These are phyloP conservation scores for Aeschynomene evenia DNA, from an alignment of 306 rosid species.

Conservation along the genomic window DNA sequence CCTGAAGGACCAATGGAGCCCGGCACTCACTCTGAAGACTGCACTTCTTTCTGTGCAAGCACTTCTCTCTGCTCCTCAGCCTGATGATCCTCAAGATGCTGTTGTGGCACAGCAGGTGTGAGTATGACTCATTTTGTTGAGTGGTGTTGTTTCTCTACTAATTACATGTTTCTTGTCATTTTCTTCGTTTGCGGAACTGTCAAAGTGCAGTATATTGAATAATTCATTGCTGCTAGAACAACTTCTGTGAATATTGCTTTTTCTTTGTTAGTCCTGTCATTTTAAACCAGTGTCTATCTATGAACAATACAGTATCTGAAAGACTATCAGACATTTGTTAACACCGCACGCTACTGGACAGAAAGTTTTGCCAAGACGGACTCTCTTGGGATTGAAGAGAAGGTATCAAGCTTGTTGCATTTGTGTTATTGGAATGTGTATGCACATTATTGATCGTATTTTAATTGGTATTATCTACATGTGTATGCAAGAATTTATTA, in stretches of 20 bases:
- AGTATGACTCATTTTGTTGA: constrained; percentile 36
- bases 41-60: constrained; percentile 99
- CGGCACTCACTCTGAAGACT: constrained; percentile 93
- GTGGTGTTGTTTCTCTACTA: background rate
- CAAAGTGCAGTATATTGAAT: background rate
- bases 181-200: constrained; percentile 4
- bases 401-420: constrained; percentile 46
- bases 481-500: no score
- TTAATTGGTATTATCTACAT: background rate
- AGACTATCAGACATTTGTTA: constrained; percentile 81
- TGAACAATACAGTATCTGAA: constrained; percentile 67
- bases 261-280: background rate
- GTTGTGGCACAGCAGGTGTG: constrained; percentile 95
- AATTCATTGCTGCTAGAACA: constrained; percentile 16
- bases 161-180: constrained; percentile 1
- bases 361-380: constrained; percentile 86
- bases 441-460: constrained; percentile 10
- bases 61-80: constrained; percentile 92
- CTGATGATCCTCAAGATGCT: constrained; percentile 99
- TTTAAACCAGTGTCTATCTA: constrained; percentile 13
- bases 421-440: constrained; percentile 9
- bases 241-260: background rate
- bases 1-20: constrained; percentile 99
- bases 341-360: constrained; percentile 96
- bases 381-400: constrained; percentile 79